Evolutionary conservation across 1,139 yeast species (phyloP).

Genomic region (Lodderomyces theae): DNA sequence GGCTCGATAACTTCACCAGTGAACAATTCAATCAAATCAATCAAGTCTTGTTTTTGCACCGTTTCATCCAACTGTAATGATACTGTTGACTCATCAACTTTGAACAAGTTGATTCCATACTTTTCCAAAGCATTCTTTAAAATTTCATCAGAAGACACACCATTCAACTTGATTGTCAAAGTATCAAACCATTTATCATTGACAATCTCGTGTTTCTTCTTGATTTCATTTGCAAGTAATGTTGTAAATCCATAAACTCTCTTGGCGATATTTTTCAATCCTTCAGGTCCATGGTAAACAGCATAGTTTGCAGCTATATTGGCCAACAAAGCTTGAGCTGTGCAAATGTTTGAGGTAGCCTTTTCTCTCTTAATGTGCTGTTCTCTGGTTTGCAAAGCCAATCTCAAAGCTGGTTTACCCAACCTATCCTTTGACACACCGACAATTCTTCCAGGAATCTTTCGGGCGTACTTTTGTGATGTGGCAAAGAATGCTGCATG

Average conservation of each 20-base stretch:
- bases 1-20: conserved; percentile 31
- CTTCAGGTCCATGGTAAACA: conserved; percentile 93
- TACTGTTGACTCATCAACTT: conserved; percentile 59
- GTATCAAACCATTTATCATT: conserved; percentile 86
- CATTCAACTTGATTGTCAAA: conserved; percentile 60
- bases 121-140: conserved; percentile 56
- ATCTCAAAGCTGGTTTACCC: conserved; percentile 83
- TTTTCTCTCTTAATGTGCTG: conserved; percentile 97
- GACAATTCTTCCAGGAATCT: conserved; percentile 94
- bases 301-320: conserved; percentile 95
- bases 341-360: conserved; percentile 96
- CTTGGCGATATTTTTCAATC: conserved; percentile 75
- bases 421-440: conserved; percentile 91
- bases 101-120: conserved; percentile 73
- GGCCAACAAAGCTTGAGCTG: conserved; percentile 95
- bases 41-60: conserved; percentile 61
- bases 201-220: conserved; percentile 44
- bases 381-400: conserved; percentile 96
- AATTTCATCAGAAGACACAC: conserved; percentile 52
- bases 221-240: conserved; percentile 60
- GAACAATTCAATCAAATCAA: conserved; percentile 56
- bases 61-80: conserved; percentile 88
- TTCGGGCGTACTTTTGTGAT: conserved; percentile 71
- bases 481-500: conserved; percentile 98
- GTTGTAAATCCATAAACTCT: conserved; percentile 77